A percentile compares a stretch with the other conserved stretches of the same genome.
Evolutionary conservation across 495 filamentous ascomycete species (phyloP).

Genomic region (Podospora anserina): DNA sequence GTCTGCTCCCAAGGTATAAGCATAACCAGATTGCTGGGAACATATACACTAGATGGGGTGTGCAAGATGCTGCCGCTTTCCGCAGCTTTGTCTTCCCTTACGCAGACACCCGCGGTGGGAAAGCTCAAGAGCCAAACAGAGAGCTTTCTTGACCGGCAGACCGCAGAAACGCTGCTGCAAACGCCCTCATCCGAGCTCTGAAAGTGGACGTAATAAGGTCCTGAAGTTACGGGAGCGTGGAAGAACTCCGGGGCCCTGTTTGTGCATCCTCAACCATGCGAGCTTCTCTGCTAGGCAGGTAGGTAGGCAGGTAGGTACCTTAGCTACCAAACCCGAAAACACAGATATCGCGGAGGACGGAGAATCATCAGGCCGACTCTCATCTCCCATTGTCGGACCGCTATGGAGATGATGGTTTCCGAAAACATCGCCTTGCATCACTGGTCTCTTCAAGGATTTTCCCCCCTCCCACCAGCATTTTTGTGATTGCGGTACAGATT

Average conservation of each 20-base stretch:
- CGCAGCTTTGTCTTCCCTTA: conserved; percentile 19
- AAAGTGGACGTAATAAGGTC: neutral
- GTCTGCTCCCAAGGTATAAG: conserved; percentile 15
- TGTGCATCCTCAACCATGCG: neutral
- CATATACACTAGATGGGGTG: neutral
- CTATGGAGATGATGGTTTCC: neutral
- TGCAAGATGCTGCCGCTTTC: conserved; percentile 31
- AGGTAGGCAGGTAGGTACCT: no score
- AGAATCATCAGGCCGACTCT: neutral
- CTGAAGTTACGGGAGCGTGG: neutral
- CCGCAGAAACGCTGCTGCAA: conserved; percentile 27
- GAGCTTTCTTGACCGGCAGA: conserved; percentile 20
- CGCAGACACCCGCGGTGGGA: conserved; percentile 28
- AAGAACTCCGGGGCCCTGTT: neutral
- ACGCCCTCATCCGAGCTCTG: conserved; percentile 16
- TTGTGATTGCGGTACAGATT: neutral
- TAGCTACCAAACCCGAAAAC: no score
- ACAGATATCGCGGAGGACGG: neutral
- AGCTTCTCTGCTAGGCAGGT: neutral
- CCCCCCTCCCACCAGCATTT: neutral
- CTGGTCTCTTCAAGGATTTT: conserved; percentile 1
- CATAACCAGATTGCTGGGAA: conserved; percentile 29
- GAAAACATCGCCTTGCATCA: conserved; percentile 8
- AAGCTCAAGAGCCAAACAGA: conserved; percentile 23
- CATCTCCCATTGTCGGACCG: conserved; percentile 9